These are phyloP conservation scores for Udeniomyces megalosporus DNA, from an alignment of 768 basidiomycete species.

Conservation along the genomic window DNA sequence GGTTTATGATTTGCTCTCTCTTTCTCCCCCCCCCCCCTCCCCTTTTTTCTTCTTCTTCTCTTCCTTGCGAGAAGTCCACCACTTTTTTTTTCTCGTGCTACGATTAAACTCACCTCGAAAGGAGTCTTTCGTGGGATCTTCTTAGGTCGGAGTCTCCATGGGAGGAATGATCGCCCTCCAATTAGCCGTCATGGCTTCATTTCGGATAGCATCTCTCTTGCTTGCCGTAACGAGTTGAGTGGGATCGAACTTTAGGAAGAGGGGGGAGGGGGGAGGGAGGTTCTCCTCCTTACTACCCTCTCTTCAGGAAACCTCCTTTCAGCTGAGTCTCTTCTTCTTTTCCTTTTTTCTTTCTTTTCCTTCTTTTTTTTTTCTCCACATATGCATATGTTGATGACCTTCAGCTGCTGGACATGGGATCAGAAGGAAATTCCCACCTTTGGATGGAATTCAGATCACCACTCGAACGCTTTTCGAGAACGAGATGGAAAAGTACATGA, in stretches of 20 bases:
- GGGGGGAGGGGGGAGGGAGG: too few species aligned
- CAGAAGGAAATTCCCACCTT: slow-evolving; percentile 47
- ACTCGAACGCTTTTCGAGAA: slow-evolving; percentile 10
- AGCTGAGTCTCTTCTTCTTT: too few species aligned
- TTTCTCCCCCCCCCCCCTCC: too few species aligned
- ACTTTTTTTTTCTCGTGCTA: neutral
- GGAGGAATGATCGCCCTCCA: slow-evolving; percentile 43
- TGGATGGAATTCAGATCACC: slow-evolving; percentile 7
- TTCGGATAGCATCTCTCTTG: slow-evolving; percentile 49
- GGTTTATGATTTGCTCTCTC: too few species aligned
- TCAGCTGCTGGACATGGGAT: slow-evolving; percentile 46
- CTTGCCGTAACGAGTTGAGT: slow-evolving; percentile 45
- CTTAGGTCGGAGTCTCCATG: slow-evolving; percentile 47
- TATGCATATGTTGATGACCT: too few species aligned
- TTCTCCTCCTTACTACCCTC: too few species aligned
- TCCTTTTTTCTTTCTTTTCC: too few species aligned
- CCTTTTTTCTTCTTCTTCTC: too few species aligned
- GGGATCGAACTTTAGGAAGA: too few species aligned
- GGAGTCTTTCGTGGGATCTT: neutral
- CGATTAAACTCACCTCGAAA: neutral
- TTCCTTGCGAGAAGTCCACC: too few species aligned
- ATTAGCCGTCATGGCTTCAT: slow-evolving; percentile 47
- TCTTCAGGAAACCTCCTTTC: too few species aligned
- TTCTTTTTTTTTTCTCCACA: too few species aligned
- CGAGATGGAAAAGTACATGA: slow-evolving; percentile 11